Evolutionary conservation across 106 monocot species (phyloP), one percentile per base, ranked within the genome.

Genomic region (Platanthera guangdongensis): DNA sequence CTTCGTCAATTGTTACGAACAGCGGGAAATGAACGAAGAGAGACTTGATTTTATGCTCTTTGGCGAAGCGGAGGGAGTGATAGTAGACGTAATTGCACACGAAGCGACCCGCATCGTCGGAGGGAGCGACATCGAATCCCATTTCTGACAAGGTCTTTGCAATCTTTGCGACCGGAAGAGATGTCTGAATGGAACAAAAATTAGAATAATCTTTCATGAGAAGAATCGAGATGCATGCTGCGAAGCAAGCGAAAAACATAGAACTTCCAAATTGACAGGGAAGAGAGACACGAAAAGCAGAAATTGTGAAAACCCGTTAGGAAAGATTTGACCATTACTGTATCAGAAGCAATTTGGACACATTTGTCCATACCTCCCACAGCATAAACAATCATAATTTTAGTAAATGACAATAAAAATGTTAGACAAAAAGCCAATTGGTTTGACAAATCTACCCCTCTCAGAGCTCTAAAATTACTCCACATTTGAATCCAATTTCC

Each of bases 11-110:
- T 50, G 82, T 89, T 57, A 82, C 55, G 67, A 89, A 92, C 52
- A 92, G 87, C 52, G 92, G 92, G 18, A 92, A 87, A 75, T 92
- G 92, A 10, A 92, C 89, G 75, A 92, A 92, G n/a, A 92, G 87
- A 60, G 92, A 92, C 16, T 85, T 80, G 76, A 87, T 89, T 7
- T 84, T 76, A 52, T 89, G 83, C 49, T 87, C 79, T 55, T 92
- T 87, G n/a, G 92, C 74, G 48, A 92, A 92, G 59, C 87, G 82
- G 52, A 92, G 89, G 69, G 92, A 92, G 78, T 92, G 89, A 47
- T 92, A 92, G 72, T 92, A 92, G 64, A 92, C 89, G 84, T 84
- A 92, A 59, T 92, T 92, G 89, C 92, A 92, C 45, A 92, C 92
- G 70, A 92, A 92, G 52, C 92, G 77, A 39, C 92, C 92, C 55